Evolutionary conservation across 805 yeast genomes (phyloP), one percentile per base, ranked within the genome.

Genomic region (Myxozyma udenii): DNA sequence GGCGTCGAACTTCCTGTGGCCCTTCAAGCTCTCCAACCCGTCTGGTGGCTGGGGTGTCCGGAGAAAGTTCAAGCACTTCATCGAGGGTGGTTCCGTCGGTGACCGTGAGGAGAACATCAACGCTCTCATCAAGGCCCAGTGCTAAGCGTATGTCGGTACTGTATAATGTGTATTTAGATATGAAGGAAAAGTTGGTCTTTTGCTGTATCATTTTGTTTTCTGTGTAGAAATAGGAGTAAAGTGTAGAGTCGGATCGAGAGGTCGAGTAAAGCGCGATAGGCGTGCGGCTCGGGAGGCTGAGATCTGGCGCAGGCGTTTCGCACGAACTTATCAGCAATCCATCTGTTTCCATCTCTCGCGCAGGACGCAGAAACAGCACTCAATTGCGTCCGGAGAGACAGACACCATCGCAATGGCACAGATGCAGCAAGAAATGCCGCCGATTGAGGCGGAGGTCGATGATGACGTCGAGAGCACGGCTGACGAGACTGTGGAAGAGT

Each of bases 81-180:
- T 83, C 78, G 87, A 83, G 77, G 88, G 88, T 76, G 89, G 89
- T 75, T 82, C 85, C 73, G 75, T 83, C 67, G 89, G 89, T 79
- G 83, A 83, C 84, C 80, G 87, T 72, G 89, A 83, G 77, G 77
- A 83, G 65, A 77, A 75, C 83, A 84, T 83, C 75, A 83, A 83
- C 80, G 78, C 78, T 71, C 78, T 83, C 71, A 82, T 83, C 69
- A 55, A 55, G 60, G 60, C 60, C 25, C 60, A 55, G 52, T 53
- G 54, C 55, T 55, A 55, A 44, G 33, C 19, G 26, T n/a, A 33
- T 4, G 28, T 4, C 28, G 42, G 22, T 9, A n/a, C 16, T 28
- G 33, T 28, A 14, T 28, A 28, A 28, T 28, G 14, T 28, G 33
- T 28, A 28, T 28, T 14, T 28, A 28, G 33, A 28, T 9, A 9